Conservation (phyloP, 495 filamentous ascomycete genomes). For the Rostrohypoxylon terebratum region DNA sequence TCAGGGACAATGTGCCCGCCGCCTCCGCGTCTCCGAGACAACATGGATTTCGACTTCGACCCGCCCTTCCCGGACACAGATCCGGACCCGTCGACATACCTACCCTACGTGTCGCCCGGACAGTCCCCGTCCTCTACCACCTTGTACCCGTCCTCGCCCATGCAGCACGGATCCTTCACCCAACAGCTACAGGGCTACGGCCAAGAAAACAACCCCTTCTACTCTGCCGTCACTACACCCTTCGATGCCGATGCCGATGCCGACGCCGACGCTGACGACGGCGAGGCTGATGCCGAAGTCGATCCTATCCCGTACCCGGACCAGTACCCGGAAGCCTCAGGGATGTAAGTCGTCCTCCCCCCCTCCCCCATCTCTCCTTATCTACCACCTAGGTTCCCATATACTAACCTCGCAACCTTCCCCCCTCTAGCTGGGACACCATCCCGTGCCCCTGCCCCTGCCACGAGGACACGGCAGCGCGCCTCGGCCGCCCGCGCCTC, state of each 20-base stretch:
- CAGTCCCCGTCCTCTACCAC: not conserved
- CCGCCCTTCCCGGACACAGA: not conserved
- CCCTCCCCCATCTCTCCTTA: not conserved
- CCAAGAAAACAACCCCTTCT: not conserved
- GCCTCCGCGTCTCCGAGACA: not conserved
- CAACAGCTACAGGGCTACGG: not conserved
- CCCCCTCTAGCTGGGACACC: not conserved
- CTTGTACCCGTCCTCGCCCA: not conserved
- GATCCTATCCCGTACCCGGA: not conserved
- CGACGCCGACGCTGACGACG: not conserved
- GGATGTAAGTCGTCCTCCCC: not conserved
- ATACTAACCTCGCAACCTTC: not conserved
- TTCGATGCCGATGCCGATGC: not conserved
- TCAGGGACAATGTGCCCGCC: not conserved
- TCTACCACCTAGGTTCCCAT: not conserved
- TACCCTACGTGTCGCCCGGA: not conserved
- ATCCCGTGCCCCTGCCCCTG: constrained; percentile 28
- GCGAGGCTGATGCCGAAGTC: not conserved
- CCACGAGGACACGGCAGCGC: constrained; percentile 7
- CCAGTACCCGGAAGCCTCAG: not conserved
- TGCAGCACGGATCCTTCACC: not conserved
- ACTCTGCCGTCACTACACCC: not conserved
- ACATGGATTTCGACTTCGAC: not conserved
- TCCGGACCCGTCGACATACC: not conserved
- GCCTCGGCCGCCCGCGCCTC: constrained; percentile 24